phyloP scores from a whole-genome alignment of 805 yeast genomes.

The Cyberlindnera mycetangii region DNA sequence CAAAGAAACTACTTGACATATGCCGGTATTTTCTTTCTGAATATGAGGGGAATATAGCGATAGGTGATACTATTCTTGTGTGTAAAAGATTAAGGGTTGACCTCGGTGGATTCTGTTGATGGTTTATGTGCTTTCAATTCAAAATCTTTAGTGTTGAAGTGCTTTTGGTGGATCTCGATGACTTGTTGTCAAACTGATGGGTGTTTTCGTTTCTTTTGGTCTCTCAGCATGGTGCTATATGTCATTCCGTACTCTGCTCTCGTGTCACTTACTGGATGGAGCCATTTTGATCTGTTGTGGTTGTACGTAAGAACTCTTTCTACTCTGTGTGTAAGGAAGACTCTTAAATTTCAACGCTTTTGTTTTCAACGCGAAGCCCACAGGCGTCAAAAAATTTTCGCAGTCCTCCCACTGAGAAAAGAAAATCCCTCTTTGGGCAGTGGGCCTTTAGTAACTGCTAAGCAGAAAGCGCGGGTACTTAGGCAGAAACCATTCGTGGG shows the following conservation, averaged over 20 bases:
- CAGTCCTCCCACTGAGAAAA: constrained; percentile 9
- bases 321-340: constrained; percentile 12
- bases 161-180: background rate
- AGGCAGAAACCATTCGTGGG: constrained; percentile 6
- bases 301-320: constrained; percentile 5
- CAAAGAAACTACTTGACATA: too few species aligned
- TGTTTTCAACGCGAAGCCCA: constrained; percentile 12
- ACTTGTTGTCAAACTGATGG: background rate
- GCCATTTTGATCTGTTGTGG: constrained; percentile 36
- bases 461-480: background rate
- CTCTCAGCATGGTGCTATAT: constrained; percentile 4
- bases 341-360: constrained; percentile 17
- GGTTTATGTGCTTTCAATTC: background rate
- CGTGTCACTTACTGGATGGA: constrained; percentile 43
- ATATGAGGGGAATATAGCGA: too few species aligned
- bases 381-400: constrained; percentile 15
- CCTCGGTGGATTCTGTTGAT: too few species aligned
- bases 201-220: constrained; percentile 1
- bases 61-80: too few species aligned
- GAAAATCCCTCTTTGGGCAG: background rate
- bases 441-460: background rate
- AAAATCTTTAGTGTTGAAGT: background rate
- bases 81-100: too few species aligned
- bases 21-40: too few species aligned
- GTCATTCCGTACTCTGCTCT: background rate